Evolutionary conservation across 441 rosid genomes (phyloP).

Genomic region (Erodium texanum): DNA sequence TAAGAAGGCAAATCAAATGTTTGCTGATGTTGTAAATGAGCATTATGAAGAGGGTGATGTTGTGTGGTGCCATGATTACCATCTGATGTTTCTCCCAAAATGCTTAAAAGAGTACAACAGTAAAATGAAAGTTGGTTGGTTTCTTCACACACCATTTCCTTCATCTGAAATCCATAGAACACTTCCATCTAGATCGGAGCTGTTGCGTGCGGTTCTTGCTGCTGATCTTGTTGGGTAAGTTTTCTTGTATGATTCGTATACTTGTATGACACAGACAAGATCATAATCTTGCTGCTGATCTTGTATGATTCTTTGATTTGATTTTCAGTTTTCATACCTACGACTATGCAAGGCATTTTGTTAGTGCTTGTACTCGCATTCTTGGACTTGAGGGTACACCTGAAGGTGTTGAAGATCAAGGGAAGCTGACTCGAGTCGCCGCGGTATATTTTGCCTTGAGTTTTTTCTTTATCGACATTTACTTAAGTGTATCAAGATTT

Average conservation of each 20-base stretch:
- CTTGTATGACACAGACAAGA: not conserved
- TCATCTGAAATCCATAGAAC: conserved; percentile 99
- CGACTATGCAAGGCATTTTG: conserved; percentile 98
- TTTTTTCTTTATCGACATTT: too few relatives aligned
- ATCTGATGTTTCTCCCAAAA: conserved; percentile 95
- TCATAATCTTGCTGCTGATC: too few relatives aligned
- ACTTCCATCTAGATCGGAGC: conserved; percentile 90
- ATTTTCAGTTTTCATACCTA: conserved; percentile 84
- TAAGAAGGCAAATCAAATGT: conserved; percentile 95
- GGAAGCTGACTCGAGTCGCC: conserved; percentile 90
- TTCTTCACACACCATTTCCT: conserved; percentile 98
- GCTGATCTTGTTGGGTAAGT: conserved; percentile 97
- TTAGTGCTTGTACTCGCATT: conserved; percentile 97
- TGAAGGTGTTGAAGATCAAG: conserved; percentile 98
- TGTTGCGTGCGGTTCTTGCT: conserved; percentile 88
- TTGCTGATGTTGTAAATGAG: conserved; percentile 83
- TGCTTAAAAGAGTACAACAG: conserved; percentile 75
- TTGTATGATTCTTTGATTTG: not conserved
- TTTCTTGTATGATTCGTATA: conserved; percentile 10
- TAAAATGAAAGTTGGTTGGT: conserved; percentile 98
- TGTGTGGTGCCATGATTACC: conserved; percentile 99
- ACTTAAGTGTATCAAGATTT: too few relatives aligned
- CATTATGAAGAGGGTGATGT: conserved; percentile 98
- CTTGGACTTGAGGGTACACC: conserved; percentile 99
- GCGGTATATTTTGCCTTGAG: conserved; percentile 51